Evolutionary conservation across 805 yeast genomes (phyloP).

Genomic region (Suhomyces sp.): DNA sequence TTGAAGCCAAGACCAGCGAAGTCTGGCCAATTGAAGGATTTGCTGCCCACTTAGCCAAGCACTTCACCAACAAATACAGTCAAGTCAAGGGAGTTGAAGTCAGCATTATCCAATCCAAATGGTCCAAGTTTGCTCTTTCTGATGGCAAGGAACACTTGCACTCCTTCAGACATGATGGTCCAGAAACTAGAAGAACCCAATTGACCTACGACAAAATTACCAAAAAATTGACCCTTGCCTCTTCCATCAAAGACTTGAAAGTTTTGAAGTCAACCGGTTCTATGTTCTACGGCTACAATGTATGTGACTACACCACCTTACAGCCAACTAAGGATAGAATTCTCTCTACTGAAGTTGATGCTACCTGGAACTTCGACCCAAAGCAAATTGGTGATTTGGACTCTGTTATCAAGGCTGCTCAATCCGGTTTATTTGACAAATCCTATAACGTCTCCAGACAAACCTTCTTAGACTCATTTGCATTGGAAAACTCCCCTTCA

Average conservation of each 20-base stretch:
- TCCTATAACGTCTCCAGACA: constrained; percentile 62
- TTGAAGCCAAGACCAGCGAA: constrained; percentile 77
- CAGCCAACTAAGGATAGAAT: constrained; percentile 81
- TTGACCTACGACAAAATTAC: constrained; percentile 52
- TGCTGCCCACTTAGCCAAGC: constrained; percentile 80
- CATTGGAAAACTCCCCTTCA: constrained; percentile 84
- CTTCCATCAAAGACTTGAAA: constrained; percentile 74
- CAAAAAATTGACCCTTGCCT: constrained; percentile 52
- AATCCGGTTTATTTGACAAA: constrained; percentile 60
- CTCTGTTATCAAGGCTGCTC: constrained; percentile 49
- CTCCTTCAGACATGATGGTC: constrained; percentile 82
- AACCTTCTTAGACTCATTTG: constrained; percentile 73
- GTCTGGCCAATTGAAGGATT: constrained; percentile 91
- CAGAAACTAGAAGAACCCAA: constrained; percentile 66
- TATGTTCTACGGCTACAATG: constrained; percentile 83
- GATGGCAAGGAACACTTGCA: constrained; percentile 77
- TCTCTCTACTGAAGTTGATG: constrained; percentile 80
- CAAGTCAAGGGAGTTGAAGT: constrained; percentile 75
- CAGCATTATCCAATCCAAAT: constrained; percentile 65
- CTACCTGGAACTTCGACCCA: constrained; percentile 64
- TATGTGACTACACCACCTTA: constrained; percentile 86
- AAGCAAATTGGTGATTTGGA: constrained; percentile 49
- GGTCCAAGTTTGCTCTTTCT: constrained; percentile 69
- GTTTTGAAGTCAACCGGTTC: constrained; percentile 90
- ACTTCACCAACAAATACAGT: constrained; percentile 70